Conservation (phyloP, 1,139 yeast species). For the Geotrichum siamense region DNA sequence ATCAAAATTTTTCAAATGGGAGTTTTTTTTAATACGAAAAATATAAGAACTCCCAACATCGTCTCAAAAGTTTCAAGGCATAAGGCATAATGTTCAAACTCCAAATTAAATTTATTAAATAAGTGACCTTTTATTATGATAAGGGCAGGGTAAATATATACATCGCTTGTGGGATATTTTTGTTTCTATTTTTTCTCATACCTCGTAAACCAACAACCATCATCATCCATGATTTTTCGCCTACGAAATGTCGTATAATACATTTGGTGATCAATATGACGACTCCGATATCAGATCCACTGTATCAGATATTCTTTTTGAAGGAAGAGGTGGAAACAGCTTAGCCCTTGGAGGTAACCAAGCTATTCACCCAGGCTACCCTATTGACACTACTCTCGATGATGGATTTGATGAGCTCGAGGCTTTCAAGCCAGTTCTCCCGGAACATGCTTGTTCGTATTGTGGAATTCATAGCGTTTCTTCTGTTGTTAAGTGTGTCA, state of each 20-base stretch:
- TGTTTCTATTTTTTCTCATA: too few relatives aligned
- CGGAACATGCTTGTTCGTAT: constrained; percentile 42
- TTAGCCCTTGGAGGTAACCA: constrained; percentile 19
- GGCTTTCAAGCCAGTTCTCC: constrained; percentile 21
- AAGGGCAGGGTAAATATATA: too few relatives aligned
- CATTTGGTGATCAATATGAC: constrained; percentile 26
- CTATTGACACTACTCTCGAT: constrained; percentile 26
- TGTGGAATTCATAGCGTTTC: constrained; percentile 68
- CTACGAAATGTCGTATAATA: constrained; percentile 19
- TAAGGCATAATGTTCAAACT: too few relatives aligned
- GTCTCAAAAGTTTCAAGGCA: too few relatives aligned
- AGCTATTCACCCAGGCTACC: constrained; percentile 17
- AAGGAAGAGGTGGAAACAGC: constrained; percentile 22
- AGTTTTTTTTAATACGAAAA: too few relatives aligned
- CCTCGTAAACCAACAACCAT: too few relatives aligned
- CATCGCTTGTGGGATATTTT: too few relatives aligned
- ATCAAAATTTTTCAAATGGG: too few relatives aligned
- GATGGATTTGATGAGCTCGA: constrained; percentile 21
- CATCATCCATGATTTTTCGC: too few relatives aligned
- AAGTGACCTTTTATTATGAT: too few relatives aligned
- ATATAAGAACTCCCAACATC: too few relatives aligned
- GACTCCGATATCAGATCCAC: constrained; percentile 27
- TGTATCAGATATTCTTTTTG: constrained; percentile 27
- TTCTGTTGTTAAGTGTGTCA: constrained; percentile 67
- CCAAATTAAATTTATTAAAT: too few relatives aligned